Evolutionary conservation across 2,329 filamentous ascomycete genomes (phyloP).

Genomic region (Aquanectria penicillioides): DNA sequence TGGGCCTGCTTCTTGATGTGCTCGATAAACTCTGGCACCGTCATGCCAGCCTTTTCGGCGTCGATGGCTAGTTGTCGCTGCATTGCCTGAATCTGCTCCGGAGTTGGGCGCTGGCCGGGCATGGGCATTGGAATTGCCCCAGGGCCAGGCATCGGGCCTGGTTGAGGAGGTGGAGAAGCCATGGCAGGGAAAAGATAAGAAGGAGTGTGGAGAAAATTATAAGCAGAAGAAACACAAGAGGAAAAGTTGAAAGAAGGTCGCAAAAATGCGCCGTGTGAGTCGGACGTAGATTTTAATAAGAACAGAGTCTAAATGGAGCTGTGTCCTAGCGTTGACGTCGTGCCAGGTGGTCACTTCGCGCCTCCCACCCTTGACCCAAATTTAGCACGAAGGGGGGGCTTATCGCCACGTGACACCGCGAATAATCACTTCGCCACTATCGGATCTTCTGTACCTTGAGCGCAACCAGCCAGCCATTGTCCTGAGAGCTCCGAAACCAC

Average conservation of each 20-base stretch:
- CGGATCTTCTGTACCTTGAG: background rate
- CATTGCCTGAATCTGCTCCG: slow-evolving; percentile 87
- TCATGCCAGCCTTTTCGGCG: slow-evolving; percentile 85
- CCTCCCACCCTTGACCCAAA: too few species aligned
- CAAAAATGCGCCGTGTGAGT: slow-evolving; percentile 17
- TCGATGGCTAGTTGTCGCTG: slow-evolving; percentile 84
- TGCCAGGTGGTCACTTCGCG: too few species aligned
- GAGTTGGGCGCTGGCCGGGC: slow-evolving; percentile 68
- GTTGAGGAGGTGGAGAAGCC: slow-evolving; percentile 43
- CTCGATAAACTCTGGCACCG: slow-evolving; percentile 84
- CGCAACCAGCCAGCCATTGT: background rate
- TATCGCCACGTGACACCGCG: slow-evolving; percentile 33
- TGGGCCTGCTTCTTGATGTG: slow-evolving; percentile 68
- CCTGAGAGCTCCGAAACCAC: slow-evolving; percentile 9
- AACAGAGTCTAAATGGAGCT: slow-evolving; percentile 31
- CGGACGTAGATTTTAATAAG: slow-evolving; percentile 29
- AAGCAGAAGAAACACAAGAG: slow-evolving; percentile 23
- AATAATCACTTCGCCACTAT: too few species aligned
- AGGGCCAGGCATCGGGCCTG: slow-evolving; percentile 35
- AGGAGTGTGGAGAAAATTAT: slow-evolving; percentile 28
- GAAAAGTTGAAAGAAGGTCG: slow-evolving; percentile 9
- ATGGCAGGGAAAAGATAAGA: slow-evolving; percentile 31
- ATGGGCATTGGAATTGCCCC: slow-evolving; percentile 46
- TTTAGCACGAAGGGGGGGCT: too few species aligned
- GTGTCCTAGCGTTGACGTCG: slow-evolving; percentile 34